These are phyloP conservation scores for Monosporozyma aquatica DNA, from an alignment of 805 yeast species.

Conservation along the genomic window DNA sequence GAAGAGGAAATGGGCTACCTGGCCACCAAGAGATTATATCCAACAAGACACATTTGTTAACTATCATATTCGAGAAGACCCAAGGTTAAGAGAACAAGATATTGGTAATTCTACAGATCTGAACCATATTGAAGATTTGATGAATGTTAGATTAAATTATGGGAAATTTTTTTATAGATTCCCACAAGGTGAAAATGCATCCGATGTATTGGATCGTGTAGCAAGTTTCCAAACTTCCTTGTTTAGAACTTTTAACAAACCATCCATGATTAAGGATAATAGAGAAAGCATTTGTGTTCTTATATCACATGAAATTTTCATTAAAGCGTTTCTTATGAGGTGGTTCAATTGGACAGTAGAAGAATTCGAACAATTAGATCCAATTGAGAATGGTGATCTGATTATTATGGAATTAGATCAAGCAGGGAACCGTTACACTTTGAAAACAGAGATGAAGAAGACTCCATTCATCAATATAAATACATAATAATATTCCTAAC, in stretches of 20 bases:
- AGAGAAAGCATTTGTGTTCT: conserved; percentile 54
- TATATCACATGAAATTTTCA: conserved; percentile 94
- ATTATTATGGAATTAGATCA: conserved; percentile 60
- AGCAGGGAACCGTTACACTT: conserved; percentile 40
- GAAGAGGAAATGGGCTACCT: conserved; percentile 12
- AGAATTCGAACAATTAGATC: conserved; percentile 69
- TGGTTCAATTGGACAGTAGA: conserved; percentile 93
- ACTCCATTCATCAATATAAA: neutral
- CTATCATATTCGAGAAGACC: conserved; percentile 68
- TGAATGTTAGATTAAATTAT: conserved; percentile 77
- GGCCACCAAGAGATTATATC: conserved; percentile 12
- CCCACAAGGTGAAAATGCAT: conserved; percentile 91
- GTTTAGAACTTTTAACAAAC: conserved; percentile 74
- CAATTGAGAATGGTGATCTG: conserved; percentile 76
- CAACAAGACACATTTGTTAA: conserved; percentile 27
- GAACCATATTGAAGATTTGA: conserved; percentile 63
- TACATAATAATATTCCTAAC: neutral
- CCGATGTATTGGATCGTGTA: conserved; percentile 86
- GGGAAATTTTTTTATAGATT: conserved; percentile 84
- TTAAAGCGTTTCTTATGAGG: conserved; percentile 81
- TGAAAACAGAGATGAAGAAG: conserved; percentile 43
- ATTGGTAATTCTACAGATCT: conserved; percentile 81
- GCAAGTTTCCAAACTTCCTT: conserved; percentile 82
- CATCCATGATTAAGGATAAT: no score
- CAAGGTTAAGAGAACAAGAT: conserved; percentile 87